Evolutionary conservation across 257 asterid species (phyloP).

Genomic region (Solanum tacnaense): DNA sequence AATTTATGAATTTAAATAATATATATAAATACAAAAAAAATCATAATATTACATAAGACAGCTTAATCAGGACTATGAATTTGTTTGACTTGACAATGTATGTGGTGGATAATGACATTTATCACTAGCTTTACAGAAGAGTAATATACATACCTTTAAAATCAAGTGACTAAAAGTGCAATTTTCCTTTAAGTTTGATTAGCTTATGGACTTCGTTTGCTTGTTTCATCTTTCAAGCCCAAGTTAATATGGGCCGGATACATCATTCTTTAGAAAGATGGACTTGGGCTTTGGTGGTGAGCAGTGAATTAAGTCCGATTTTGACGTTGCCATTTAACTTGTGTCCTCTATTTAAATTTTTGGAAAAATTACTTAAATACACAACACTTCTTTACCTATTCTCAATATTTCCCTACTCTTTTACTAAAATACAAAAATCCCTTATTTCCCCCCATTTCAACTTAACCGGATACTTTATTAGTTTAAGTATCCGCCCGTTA

Average conservation of each 20-base stretch:
- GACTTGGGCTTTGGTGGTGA: neutral
- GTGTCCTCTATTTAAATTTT: neutral
- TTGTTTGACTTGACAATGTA: neutral
- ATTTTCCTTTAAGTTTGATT: neutral
- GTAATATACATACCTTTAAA: neutral
- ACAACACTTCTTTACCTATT: no score
- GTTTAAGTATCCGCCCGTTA: no score
- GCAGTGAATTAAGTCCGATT: neutral
- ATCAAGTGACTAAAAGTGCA: neutral
- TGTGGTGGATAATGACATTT: neutral
- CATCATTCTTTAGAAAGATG: neutral
- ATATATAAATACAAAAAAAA: neutral
- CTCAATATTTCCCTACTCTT: no score
- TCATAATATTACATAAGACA: neutral
- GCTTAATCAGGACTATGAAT: neutral
- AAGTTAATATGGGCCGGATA: neutral
- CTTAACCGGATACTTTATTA: no score
- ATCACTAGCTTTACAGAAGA: neutral
- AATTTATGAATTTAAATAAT: no score
- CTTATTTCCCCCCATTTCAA: no score
- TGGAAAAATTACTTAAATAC: no score
- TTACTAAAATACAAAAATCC: no score
- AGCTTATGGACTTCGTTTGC: neutral
- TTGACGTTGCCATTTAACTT: neutral
- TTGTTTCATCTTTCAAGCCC: neutral